phyloP scores from a whole-genome alignment of 1,284 basidiomycete species.

The Rhodotorula sp. region DNA sequence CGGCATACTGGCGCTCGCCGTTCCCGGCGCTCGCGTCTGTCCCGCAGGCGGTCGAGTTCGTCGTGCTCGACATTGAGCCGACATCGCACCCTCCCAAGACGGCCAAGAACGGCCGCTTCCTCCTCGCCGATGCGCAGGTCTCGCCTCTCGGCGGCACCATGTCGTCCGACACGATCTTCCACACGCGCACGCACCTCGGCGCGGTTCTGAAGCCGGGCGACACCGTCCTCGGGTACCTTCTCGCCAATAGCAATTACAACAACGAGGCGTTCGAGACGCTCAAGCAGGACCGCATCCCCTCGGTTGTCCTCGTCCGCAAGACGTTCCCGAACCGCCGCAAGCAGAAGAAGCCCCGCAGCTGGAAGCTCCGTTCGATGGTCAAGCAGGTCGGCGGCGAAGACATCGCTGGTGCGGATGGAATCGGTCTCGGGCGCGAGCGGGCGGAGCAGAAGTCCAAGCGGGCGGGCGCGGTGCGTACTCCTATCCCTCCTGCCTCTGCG shows the following conservation, averaged over 20 bases:
- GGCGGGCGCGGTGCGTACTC: conserved; percentile 40
- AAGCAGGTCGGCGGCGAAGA: conserved; percentile 73
- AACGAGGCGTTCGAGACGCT: conserved; percentile 80
- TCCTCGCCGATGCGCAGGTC: conserved; percentile 92
- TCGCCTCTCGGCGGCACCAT: conserved; percentile 73
- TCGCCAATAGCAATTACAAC: conserved; percentile 91
- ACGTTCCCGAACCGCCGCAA: conserved; percentile 92
- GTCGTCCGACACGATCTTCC: conserved; percentile 82
- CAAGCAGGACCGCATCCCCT: conserved; percentile 68
- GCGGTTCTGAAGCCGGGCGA: conserved; percentile 94
- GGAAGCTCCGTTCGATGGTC: conserved; percentile 87
- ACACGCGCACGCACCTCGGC: conserved; percentile 95
- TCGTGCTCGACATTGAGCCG: conserved; percentile 88
- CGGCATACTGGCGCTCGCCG: conserved; percentile 87
- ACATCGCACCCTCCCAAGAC: conserved; percentile 58
- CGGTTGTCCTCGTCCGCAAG: conserved; percentile 93
- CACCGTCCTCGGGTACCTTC: conserved; percentile 85
- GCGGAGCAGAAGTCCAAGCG: conserved; percentile 43
- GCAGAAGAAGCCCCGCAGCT: conserved; percentile 79
- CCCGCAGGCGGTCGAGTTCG: conserved; percentile 89
- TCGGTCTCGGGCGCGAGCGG: conserved; percentile 63
- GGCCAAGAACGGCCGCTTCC: conserved; percentile 54
- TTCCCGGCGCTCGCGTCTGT: conserved; percentile 81
- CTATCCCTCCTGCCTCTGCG: background rate
- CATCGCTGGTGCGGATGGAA: conserved; percentile 41